These are phyloP conservation scores for Didymella sp. DNA, from an alignment of 2,329 filamentous ascomycete genomes.

Conservation along the genomic window DNA sequence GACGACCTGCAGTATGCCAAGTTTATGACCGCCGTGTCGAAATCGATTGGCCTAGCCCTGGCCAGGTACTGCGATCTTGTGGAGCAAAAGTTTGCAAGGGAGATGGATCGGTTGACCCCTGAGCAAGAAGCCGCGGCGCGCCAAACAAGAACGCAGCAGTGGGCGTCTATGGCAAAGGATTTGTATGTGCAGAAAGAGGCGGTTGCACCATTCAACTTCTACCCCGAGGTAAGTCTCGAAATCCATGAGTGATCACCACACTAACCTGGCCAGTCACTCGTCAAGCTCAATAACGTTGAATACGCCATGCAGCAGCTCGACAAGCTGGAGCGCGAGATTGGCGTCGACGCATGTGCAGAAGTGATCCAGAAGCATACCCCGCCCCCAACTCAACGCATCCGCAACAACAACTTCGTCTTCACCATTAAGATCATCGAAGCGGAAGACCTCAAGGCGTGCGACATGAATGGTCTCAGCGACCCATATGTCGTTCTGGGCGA, in stretches of 20 bases:
- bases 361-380: constrained; percentile 78
- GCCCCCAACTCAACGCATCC: constrained; percentile 70
- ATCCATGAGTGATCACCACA: background rate
- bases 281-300: constrained; percentile 97
- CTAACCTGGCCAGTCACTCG: constrained; percentile 72
- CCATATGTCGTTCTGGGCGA: constrained; percentile 97
- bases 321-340: constrained; percentile 85
- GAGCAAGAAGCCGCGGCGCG: constrained; percentile 81
- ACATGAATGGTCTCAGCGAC: constrained; percentile 91
- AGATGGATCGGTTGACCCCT: constrained; percentile 91
- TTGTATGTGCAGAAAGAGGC: constrained; percentile 92
- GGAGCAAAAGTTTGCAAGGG: constrained; percentile 81
- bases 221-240: constrained; percentile 72
- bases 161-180: constrained; percentile 92
- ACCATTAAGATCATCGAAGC: constrained; percentile 98
- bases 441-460: constrained; percentile 97
- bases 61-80: constrained; percentile 90
- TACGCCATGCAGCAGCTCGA: constrained; percentile 93
- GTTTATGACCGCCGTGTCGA: constrained; percentile 94
- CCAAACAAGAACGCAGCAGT: constrained; percentile 88
- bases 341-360: constrained; percentile 87
- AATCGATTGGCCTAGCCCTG: constrained; percentile 81
- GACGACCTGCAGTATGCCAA: constrained; percentile 92
- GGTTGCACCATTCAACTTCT: constrained; percentile 96
- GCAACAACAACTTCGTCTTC: constrained; percentile 90